Conservation (phyloP, 2,329 filamentous ascomycete species). For the Seiridium cupressi region DNA sequence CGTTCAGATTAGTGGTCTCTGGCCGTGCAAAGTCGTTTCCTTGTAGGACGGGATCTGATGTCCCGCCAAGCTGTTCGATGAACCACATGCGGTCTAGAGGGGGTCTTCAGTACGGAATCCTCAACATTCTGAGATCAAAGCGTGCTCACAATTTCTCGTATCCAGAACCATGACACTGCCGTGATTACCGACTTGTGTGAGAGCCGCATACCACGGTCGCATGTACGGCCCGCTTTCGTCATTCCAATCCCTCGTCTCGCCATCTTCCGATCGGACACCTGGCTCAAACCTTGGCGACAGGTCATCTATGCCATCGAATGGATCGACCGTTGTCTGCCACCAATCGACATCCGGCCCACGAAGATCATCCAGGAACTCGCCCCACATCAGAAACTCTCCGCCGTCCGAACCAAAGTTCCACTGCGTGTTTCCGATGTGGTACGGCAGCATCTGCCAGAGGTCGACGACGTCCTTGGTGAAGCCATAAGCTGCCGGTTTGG, state of each 20-base stretch:
- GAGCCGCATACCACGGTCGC: slow-evolving; percentile 14
- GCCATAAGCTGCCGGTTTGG: slow-evolving; percentile 9
- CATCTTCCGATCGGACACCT: not conserved
- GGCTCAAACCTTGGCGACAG: slow-evolving; percentile 1
- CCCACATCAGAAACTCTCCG: slow-evolving; percentile 8
- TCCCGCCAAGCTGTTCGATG: slow-evolving; percentile 9
- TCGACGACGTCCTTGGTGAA: slow-evolving; percentile 13
- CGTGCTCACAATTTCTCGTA: slow-evolving; percentile 16
- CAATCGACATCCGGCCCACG: slow-evolving; percentile 9
- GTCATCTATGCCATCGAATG: slow-evolving; percentile 9
- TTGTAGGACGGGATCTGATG: slow-evolving; percentile 7
- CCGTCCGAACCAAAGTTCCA: slow-evolving; percentile 14
- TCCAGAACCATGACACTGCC: slow-evolving; percentile 18
- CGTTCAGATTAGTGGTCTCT: slow-evolving; percentile 8
- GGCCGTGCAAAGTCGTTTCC: not conserved
- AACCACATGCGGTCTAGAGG: slow-evolving; percentile 12
- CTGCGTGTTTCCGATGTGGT: slow-evolving; percentile 3
- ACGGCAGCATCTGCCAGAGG: slow-evolving; percentile 14
- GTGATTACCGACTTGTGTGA: slow-evolving; percentile 16
- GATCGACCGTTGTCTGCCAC: slow-evolving; percentile 10
- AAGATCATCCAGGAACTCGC: slow-evolving; percentile 12
- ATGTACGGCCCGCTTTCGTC: slow-evolving; percentile 17
- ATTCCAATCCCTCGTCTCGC: slow-evolving; percentile 9
- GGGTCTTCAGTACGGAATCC: not conserved
- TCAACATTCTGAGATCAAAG: not conserved